These are phyloP conservation scores for Gryganskiella cystojenkinii DNA, from an alignment of 192 early-diverging fungal genomes.

Conservation along the genomic window DNA sequence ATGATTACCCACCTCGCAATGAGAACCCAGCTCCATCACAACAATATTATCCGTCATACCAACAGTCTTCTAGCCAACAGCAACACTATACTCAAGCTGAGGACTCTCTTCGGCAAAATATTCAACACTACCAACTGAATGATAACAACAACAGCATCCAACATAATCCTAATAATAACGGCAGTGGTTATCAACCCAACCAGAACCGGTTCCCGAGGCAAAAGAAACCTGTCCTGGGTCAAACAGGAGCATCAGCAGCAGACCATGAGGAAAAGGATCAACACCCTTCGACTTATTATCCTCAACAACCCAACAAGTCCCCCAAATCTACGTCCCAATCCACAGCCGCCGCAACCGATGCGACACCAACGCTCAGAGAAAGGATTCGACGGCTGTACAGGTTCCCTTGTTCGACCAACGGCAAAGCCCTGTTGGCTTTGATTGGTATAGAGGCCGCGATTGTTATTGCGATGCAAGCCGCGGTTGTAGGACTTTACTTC, in stretches of 20 bases:
- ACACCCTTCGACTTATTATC: too few relatives aligned
- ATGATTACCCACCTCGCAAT: too few relatives aligned
- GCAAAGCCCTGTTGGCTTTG: slow-evolving; percentile 21
- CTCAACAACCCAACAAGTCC: too few relatives aligned
- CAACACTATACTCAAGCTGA: slow-evolving; percentile 14
- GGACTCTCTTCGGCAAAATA: slow-evolving; percentile 14
- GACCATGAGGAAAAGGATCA: too few relatives aligned
- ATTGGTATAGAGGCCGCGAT: slow-evolving; percentile 37
- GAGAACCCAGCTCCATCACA: too few relatives aligned
- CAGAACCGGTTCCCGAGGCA: background rate
- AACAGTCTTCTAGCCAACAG: slow-evolving; percentile 8
- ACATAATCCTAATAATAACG: background rate
- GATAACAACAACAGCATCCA: background rate
- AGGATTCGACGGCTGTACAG: slow-evolving; percentile 8
- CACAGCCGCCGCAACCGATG: background rate
- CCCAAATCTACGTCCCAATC: background rate
- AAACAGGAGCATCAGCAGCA: background rate
- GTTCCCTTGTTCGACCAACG: slow-evolving; percentile 39
- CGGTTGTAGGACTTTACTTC: slow-evolving; percentile 39
- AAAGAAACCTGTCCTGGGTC: background rate
- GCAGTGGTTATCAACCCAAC: background rate
- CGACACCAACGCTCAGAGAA: background rate
- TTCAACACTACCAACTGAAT: background rate
- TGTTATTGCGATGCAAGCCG: slow-evolving; percentile 42
- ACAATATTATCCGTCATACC: slow-evolving; percentile 3